Percentiles rank a stretch among this genome's conserved stretches.
Conservation (phyloP, 208 protist genomes). For the Blechomonas ayalai region DNA sequence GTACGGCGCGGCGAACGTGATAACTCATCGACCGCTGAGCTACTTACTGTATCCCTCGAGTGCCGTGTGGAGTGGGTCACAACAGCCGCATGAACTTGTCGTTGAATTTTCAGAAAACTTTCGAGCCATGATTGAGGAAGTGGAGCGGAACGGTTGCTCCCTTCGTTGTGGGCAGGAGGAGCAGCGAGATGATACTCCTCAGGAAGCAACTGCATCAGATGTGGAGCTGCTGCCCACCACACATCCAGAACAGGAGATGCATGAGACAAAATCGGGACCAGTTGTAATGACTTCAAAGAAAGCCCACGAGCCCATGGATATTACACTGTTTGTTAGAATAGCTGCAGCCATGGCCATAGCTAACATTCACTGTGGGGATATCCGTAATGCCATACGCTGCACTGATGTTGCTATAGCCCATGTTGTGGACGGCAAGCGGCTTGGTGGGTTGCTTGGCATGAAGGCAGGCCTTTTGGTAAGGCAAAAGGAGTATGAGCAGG, state of each 20-base stretch:
- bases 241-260: background rate
- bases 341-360: constrained; percentile 74
- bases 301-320: constrained; percentile 61
- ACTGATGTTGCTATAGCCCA: constrained; percentile 62
- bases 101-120: constrained; percentile 77
- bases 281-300: constrained; percentile 50
- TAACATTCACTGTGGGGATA: constrained; percentile 72
- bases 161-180: constrained; percentile 3
- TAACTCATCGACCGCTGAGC: constrained; percentile 72
- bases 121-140: constrained; percentile 63
- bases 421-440: constrained; percentile 45
- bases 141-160: constrained; percentile 72
- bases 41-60: constrained; percentile 79
- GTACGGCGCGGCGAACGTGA: constrained; percentile 72
- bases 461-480: constrained; percentile 73
- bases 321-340: constrained; percentile 78
- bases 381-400: constrained; percentile 64
- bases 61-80: constrained; percentile 23
- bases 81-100: constrained; percentile 70
- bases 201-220: background rate
- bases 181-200: background rate
- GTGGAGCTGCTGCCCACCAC: background rate
- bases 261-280: constrained; percentile 7
- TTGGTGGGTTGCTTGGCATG: constrained; percentile 71
- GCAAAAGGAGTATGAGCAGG: constrained; percentile 66